Percentiles rank a stretch among this genome's conserved stretches.
Conservation (phyloP, 2,329 filamentous ascomycete genomes). For the Dothideomycetes sp. region DNA sequence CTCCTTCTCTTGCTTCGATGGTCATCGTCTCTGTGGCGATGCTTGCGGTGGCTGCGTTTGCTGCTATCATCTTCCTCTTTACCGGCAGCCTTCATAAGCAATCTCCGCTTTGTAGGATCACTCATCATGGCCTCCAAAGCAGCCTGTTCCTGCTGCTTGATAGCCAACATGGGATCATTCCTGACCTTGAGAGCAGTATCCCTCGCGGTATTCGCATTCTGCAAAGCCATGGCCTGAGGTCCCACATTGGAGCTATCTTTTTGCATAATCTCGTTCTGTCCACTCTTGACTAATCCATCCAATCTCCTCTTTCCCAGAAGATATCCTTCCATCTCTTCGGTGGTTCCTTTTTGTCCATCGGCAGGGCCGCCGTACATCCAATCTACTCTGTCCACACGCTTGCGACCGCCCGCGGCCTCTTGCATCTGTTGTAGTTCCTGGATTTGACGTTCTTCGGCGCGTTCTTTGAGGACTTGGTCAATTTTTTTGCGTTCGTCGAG, state of each 20-base stretch:
- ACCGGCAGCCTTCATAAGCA: conserved; percentile 49
- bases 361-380: conserved; percentile 97
- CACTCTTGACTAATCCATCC: conserved; percentile 74
- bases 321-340: conserved; percentile 89
- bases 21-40: conserved; percentile 24
- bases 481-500: conserved; percentile 91
- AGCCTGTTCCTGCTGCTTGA: conserved; percentile 71
- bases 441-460: conserved; percentile 84
- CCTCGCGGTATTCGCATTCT: conserved; percentile 62
- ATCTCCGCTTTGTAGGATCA: conserved; percentile 58
- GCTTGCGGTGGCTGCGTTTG: conserved; percentile 22
- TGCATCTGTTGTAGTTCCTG: conserved; percentile 87
- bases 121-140: conserved; percentile 59
- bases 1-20: conserved; percentile 25
- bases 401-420: conserved; percentile 76
- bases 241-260: conserved; percentile 45
- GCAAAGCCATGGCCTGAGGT: conserved; percentile 53
- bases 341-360: conserved; percentile 61
- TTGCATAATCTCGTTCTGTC: conserved; percentile 70
- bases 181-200: conserved; percentile 81
- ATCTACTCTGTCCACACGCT: conserved; percentile 74
- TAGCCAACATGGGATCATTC: conserved; percentile 83
- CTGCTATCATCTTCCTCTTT: conserved; percentile 23
- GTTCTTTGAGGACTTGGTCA: conserved; percentile 82
- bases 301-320: conserved; percentile 86